phyloP scores from a whole-genome alignment of 345 rosid species.

The Eucalyptus marginata region DNA sequence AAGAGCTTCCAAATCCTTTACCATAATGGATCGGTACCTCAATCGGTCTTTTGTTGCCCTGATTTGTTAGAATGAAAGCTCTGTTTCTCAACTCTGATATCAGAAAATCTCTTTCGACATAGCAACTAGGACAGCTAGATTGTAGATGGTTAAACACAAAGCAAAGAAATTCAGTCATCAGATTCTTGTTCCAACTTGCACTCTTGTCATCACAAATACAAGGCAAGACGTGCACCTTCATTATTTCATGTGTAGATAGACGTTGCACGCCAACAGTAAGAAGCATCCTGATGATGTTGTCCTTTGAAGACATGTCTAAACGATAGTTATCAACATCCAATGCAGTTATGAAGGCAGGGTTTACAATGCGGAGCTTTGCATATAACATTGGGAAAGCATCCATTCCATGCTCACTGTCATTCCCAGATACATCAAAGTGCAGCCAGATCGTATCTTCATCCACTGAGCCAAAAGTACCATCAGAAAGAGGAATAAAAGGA shows the following conservation, averaged over 20 bases:
- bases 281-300: constrained; percentile 52
- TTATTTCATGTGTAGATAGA: constrained; percentile 84
- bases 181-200: constrained; percentile 8
- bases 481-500: constrained; percentile 69
- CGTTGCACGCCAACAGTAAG: constrained; percentile 57
- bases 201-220: constrained; percentile 27
- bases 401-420: constrained; percentile 32
- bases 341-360: constrained; percentile 42
- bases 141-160: constrained; percentile 74
- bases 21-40: constrained; percentile 65
- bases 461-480: constrained; percentile 64
- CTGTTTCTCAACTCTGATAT: constrained; percentile 44
- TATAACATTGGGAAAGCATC: constrained; percentile 65
- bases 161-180: constrained; percentile 70
- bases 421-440: constrained; percentile 41
- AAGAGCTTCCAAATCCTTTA: constrained; percentile 51
- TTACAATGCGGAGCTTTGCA: constrained; percentile 57
- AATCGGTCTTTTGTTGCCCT: constrained; percentile 41
- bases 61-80: constrained; percentile 62
- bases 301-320: constrained; percentile 9
- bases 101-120: constrained; percentile 46
- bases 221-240: constrained; percentile 68
- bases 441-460: constrained; percentile 76
- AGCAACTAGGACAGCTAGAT: constrained; percentile 56
- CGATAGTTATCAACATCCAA: constrained; percentile 20